Base-by-base conservation (phyloP, 768 basidiomycete species). In the Boletus reticuloceps region DNA sequence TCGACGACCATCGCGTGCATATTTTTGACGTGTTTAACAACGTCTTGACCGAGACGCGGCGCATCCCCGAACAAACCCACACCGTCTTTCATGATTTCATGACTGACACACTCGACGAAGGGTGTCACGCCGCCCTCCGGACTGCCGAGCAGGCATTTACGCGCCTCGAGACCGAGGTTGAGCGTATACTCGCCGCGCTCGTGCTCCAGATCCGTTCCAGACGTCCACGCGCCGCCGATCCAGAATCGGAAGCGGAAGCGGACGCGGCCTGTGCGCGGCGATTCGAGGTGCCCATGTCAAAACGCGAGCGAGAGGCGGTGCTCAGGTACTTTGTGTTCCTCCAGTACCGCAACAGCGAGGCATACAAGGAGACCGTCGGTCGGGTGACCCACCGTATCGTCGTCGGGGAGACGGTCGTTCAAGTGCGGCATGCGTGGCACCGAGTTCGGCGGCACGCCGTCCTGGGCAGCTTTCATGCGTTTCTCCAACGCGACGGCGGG, bases 291-390 rank as follows among this genome's bases (percentile, higher is more conserved):
- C 9, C 59, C 2, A 56, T 62, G 56, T 59, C 69, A 11, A 59
- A 59, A 36, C 66, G 64, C 25, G 58, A 58, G 29, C 65, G 76
- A 14, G 74, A 77, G 38, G 64, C 64, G n/a, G 57, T 85, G 2
- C 73, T 78, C 11, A 78, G 76, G 55, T 84, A 79, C 62, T 74
- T 84, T 42, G 69, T 78, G 12, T 83, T 85, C 58, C 68, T 85
- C 0, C 77, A 82, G n/a, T 85, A 82, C 56, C 72, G 83, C 14
- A 85, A 85, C 55, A 77, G 80, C 59, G 66, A 69, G 10, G 74
- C 74, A 13, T 85, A 82, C 58, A 60, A 64, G 22, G 64, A 76
- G 43, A 75, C 75, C 12, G 66, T 82, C 31, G 56, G 44, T 1
- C 55, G 63, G 6, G 56, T 69, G 22, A 72, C 72, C 9, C 59